These are phyloP conservation scores for Ophiosphaerella herpotricha DNA, from an alignment of 2,329 filamentous ascomycete genomes.

Conservation along the genomic window DNA sequence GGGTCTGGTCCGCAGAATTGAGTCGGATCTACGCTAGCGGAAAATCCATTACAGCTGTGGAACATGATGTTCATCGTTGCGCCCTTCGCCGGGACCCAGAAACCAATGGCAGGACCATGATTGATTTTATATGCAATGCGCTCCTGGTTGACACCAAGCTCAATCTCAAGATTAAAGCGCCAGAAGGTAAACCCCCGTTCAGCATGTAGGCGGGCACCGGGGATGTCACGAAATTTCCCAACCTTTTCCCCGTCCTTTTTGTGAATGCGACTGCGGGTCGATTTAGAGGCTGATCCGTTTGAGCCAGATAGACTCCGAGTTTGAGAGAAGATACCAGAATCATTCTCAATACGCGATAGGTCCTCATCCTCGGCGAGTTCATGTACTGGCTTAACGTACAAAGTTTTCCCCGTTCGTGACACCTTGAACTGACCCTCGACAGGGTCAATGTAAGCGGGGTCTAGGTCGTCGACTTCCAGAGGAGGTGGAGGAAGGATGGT, in stretches of 20 bases:
- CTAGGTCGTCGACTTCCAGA: slow-evolving; percentile 67
- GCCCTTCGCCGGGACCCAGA: slow-evolving; percentile 87
- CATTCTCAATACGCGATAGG: slow-evolving; percentile 77
- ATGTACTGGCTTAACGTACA: slow-evolving; percentile 89
- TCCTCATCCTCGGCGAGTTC: slow-evolving; percentile 79
- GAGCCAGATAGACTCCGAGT: slow-evolving; percentile 59
- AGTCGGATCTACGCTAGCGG: slow-evolving; percentile 74
- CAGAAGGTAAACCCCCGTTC: slow-evolving; percentile 93
- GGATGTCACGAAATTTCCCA: slow-evolving; percentile 81
- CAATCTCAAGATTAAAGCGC: slow-evolving; percentile 94
- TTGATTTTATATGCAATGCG: slow-evolving; percentile 97
- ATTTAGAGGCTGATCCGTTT: slow-evolving; percentile 34
- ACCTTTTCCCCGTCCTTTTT: slow-evolving; percentile 76
- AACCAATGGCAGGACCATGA: slow-evolving; percentile 81
- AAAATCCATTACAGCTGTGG: slow-evolving; percentile 97
- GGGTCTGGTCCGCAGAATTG: slow-evolving; percentile 91
- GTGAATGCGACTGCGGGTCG: slow-evolving; percentile 56
- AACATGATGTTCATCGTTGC: slow-evolving; percentile 99
- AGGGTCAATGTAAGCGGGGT: slow-evolving; percentile 85
- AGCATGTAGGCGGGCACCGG: slow-evolving; percentile 78
- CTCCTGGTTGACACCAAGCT: slow-evolving; percentile 76
- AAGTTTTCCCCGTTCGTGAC: slow-evolving; percentile 79
- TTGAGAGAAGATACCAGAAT: slow-evolving; percentile 80
- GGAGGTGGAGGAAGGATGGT: slow-evolving; percentile 81
- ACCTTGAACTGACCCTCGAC: slow-evolving; percentile 86